Percentiles rank a stretch among this genome's conserved stretches.
phyloP scores from a whole-genome alignment of 148 eudicot species.

The Linanthus parryae region DNA sequence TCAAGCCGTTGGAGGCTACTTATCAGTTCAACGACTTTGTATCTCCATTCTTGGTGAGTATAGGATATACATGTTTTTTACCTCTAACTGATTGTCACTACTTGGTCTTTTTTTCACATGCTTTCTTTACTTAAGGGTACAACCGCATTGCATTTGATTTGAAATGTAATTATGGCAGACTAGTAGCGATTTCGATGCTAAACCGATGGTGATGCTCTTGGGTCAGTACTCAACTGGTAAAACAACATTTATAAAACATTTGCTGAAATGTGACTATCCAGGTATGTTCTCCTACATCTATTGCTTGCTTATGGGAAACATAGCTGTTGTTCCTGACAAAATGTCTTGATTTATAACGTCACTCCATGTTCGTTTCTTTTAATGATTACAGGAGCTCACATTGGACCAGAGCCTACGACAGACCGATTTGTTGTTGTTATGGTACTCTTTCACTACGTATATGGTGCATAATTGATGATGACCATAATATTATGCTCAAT shows the following conservation, averaged over 20 bases:
- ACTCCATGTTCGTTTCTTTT: neutral
- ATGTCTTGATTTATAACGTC: neutral
- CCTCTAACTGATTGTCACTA: neutral
- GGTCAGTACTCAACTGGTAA: constrained; percentile 99
- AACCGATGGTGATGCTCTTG: constrained; percentile 99
- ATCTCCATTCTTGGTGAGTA: constrained; percentile 77
- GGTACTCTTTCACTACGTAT: constrained; percentile 34
- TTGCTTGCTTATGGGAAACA: neutral
- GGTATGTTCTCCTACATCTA: constrained; percentile 30
- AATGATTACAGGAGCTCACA: constrained; percentile 78
- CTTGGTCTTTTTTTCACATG: neutral
- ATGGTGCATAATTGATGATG: neutral
- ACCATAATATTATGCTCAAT: neutral
- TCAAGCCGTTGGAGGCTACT: constrained; percentile 78
- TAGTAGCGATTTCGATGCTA: constrained; percentile 84
- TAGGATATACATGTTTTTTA: neutral
- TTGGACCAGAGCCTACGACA: constrained; percentile 99
- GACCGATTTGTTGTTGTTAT: constrained; percentile 93
- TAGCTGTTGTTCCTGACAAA: neutral
- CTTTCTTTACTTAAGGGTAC: too few relatives aligned
- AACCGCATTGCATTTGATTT: constrained; percentile 3
- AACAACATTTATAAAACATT: constrained; percentile 93
- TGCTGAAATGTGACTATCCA: constrained; percentile 81
- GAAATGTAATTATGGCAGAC: constrained; percentile 35
- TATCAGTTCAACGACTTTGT: constrained; percentile 84